phyloP scores from a whole-genome alignment of 139 green algal species.

The Auxenochlorella pyrenoidosa region DNA sequence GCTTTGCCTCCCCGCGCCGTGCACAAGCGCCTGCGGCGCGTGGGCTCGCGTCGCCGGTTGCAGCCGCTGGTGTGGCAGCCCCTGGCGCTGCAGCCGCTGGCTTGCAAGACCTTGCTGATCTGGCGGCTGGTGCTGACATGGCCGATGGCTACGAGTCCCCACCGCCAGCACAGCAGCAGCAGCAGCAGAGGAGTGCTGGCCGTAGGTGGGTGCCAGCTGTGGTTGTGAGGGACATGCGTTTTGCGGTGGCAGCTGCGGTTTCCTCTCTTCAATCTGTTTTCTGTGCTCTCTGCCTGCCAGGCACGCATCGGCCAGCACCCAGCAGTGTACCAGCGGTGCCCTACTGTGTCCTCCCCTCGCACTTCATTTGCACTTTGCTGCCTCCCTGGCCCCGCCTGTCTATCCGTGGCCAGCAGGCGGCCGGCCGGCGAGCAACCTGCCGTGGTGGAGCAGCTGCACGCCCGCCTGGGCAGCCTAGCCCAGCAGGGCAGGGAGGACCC shows the following conservation, averaged over 20 bases:
- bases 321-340: too few relatives aligned
- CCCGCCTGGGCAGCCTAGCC: not conserved
- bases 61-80: not conserved
- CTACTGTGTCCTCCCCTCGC: too few relatives aligned
- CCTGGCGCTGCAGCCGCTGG: not conserved
- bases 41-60: not conserved
- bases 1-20: too few relatives aligned
- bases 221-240: too few relatives aligned
- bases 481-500: conserved; percentile 10
- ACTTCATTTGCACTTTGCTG: too few relatives aligned
- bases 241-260: too few relatives aligned
- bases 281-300: too few relatives aligned
- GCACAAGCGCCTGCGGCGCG: not conserved
- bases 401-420: not conserved
- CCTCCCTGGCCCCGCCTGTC: not conserved
- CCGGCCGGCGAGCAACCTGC: not conserved
- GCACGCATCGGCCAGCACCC: too few relatives aligned
- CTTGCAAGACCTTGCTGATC: not conserved
- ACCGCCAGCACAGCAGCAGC: not conserved
- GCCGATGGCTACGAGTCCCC: not conserved
- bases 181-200: not conserved
- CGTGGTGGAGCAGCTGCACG: conserved; percentile 16
- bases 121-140: not conserved
- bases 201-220: not conserved
- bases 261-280: not conserved